These are phyloP conservation scores for Neurospora sublineolata DNA, from an alignment of 495 filamentous ascomycete species.

Conservation along the genomic window DNA sequence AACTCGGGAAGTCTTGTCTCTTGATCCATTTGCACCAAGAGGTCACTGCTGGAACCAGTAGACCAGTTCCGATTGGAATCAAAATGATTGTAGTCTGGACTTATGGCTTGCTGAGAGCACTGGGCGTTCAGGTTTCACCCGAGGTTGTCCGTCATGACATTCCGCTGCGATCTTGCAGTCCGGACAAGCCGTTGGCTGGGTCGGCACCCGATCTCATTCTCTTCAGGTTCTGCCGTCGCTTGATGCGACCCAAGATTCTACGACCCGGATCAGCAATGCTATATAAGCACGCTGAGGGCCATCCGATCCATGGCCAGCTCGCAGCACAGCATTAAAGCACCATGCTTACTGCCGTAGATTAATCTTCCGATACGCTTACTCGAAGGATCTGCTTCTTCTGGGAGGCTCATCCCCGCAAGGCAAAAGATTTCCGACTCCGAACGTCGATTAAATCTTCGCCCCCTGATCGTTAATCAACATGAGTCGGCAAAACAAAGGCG, in stretches of 20 bases:
- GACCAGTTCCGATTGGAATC: not conserved
- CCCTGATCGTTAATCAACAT: slow-evolving; percentile 11
- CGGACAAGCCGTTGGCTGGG: slow-evolving; percentile 11
- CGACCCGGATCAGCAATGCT: not conserved
- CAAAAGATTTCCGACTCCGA: slow-evolving; percentile 8
- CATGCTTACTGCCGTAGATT: slow-evolving; percentile 9
- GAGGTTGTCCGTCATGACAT: no score
- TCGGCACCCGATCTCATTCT: not conserved
- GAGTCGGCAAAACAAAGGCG: slow-evolving; percentile 15
- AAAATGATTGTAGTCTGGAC: not conserved
- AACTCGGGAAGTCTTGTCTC: no score
- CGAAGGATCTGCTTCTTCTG: slow-evolving; percentile 5
- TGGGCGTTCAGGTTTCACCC: not conserved
- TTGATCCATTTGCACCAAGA: not conserved
- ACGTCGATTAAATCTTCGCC: not conserved
- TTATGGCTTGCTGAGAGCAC: not conserved
- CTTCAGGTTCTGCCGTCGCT: not conserved
- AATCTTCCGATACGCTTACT: slow-evolving; percentile 2
- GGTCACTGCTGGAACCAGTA: not conserved
- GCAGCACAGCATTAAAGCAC: slow-evolving; percentile 1
- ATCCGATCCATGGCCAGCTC: slow-evolving; percentile 3
- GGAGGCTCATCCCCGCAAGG: not conserved
- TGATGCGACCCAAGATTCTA: not conserved
- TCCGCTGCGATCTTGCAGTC: slow-evolving; percentile 5
- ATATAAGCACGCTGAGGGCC: not conserved